Evolutionary conservation across 805 yeast species (phyloP), one percentile per base, ranked within the genome.

Genomic region (Saccharomycopsis sp.): DNA sequence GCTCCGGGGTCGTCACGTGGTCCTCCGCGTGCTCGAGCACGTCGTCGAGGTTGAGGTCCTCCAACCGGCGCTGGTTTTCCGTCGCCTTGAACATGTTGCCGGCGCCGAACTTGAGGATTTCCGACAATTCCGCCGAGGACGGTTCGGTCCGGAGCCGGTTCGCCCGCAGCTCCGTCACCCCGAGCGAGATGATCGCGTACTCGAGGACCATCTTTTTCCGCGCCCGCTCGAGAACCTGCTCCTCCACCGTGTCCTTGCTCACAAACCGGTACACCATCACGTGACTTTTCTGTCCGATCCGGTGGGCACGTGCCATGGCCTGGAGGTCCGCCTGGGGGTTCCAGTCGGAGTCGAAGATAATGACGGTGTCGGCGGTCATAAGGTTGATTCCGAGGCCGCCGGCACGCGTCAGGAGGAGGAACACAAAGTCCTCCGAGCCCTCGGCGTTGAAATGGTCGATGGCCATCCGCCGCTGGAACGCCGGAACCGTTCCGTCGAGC

Each of bases 271-370:
- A 94, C 16, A 94, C 98, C 84, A 90, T 89, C 41, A 94, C 99
- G 72, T 94, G 99, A 66, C 89, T 91, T 72, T 91, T 94, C 71
- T 94, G 99, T n/a, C 99, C 99, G 69, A 94, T 94, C 77, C 99
- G 85, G 74, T 94, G 99, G 2, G 99, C 99, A 73, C 99, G 84
- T 0, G 99, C 99, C 99, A 94, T 94, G 1, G 99, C 99, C 73
- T 94, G 99, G 66, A 94, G 77, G 78, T 94, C 99, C 0, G 99
- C 99, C 71, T 94, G 99, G 0, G 99, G 99, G 69, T 94, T 94
- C 99, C 99, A 94, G 74, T 94, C 99, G 2, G 97, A 89, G 72
- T 94, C 99, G 73, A 94, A 94, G 47, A 94, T 92, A 65, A 94
- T 89, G 29, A 94, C 99, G 5, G 99, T 94, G 68, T 94, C 99